These are phyloP conservation scores for Gossypium stocksii DNA, from an alignment of 345 rosid species.

Conservation along the genomic window DNA sequence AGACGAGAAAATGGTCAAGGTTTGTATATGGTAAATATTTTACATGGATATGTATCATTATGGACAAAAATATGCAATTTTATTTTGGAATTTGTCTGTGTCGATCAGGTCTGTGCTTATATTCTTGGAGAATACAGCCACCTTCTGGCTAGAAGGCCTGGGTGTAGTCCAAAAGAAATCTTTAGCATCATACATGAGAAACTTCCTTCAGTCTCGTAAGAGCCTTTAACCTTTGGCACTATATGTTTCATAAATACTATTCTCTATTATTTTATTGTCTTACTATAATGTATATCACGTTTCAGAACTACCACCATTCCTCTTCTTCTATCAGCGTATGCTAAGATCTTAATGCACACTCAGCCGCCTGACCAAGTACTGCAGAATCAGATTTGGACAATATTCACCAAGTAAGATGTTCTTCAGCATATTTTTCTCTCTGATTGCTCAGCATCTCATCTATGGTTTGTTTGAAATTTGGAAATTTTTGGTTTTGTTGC, in stretches of 20 bases:
- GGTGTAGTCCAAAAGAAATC: slow-evolving; percentile 93
- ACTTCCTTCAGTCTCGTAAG: slow-evolving; percentile 97
- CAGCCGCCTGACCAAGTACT: slow-evolving; percentile 84
- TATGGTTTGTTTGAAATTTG: not conserved
- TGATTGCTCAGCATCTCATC: not conserved
- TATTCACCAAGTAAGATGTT: slow-evolving; percentile 76
- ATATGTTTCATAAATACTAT: slow-evolving; percentile 15
- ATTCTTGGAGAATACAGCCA: slow-evolving; percentile 96
- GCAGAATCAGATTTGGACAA: slow-evolving; percentile 78
- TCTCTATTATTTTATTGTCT: slow-evolving; percentile 12
- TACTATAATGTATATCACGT: slow-evolving; percentile 2
- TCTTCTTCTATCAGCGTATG: slow-evolving; percentile 95
- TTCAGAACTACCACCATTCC: slow-evolving; percentile 78
- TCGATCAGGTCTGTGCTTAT: slow-evolving; percentile 86
- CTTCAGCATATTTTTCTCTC: slow-evolving; percentile 8
- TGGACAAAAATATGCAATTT: not conserved
- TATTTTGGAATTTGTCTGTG: slow-evolving; percentile 6
- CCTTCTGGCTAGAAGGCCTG: slow-evolving; percentile 91
- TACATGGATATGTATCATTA: not conserved
- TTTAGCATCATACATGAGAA: slow-evolving; percentile 83
- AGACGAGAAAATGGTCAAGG: slow-evolving; percentile 99
- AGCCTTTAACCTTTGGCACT: slow-evolving; percentile 18
- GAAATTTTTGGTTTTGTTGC: not conserved
- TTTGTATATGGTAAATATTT: slow-evolving; percentile 24
- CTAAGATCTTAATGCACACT: slow-evolving; percentile 94